Base-by-base conservation (phyloP, 805 yeast species). In the Limtongozyma cylindracea region DNA sequence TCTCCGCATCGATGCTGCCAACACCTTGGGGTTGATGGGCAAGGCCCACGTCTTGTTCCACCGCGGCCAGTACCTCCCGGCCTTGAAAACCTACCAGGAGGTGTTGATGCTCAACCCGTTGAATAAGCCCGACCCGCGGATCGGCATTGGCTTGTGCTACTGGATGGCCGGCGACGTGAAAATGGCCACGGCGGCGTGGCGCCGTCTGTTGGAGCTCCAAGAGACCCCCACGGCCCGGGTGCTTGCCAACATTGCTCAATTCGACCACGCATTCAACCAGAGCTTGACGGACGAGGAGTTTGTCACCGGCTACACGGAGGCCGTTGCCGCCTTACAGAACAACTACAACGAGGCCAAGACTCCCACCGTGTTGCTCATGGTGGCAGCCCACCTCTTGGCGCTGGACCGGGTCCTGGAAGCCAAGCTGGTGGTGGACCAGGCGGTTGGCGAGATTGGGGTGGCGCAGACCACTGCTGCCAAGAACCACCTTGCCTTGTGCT, bases 131-230 rank as follows among this genome's bases (percentile, higher is more conserved):
- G 95, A 84, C 46, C 91, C 95, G 11, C 57, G 99, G 43, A 59
- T 88, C 27, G 99, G 96, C 14, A 64, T 84, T 28, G 99, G 98
- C 17, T 49, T 88, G 30, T 82, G 95, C 43, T 84, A 69, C 39
- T 88, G 95, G 95, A 62, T 62, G 27, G 49, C 88, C 28, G 71
- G 71, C 23, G 91, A 77, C 40, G 60, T 62, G 29, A 59, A 58
- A 23, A 59, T 77, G 49, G 96, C 98, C 0, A 37, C 58, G 5
- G 48, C 50, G 22, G 71, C 96, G 0, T 88, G 96, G 95, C 59
- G 61, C 29, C 60, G 95, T 35, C 58, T 77, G 2, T 45, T 67
- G 16, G 72, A 69, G 37, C 43, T 84, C 19, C n/a, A n/a, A n/a
- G n/a, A n/a, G n/a, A 62, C 71, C 29, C 65, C 71, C 4, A 37